Base-by-base conservation (phyloP, 1,139 yeast species). In the Taphrina communis region DNA sequence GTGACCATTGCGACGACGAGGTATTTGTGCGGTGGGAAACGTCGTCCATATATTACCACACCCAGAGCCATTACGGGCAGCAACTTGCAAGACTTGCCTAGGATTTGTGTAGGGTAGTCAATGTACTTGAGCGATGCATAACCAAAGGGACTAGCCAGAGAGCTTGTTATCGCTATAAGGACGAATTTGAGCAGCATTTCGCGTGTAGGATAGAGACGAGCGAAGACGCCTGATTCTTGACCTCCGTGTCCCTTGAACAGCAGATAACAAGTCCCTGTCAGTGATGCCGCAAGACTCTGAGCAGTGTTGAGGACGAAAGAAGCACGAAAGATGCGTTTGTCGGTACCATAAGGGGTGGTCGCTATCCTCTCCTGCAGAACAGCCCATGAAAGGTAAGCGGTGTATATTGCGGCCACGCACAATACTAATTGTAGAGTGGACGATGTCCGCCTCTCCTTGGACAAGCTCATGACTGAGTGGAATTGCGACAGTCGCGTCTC, bases 21-120 rank as follows among this genome's bases (percentile, higher is more conserved):
- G 75, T 90, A 90, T 77, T 94, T 95, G 79, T 88, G 87, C 7
- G 79, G 69, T 0, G 97, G 94, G 77, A 90, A 94, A 69, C 79
- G 80, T 6, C 90, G 86, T 52, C 88, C 83, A 78, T 92, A 94
- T 35, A 90, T 76, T n/a, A 87, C 74, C 71, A 88, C 80, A 75
- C 92, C 97, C 1, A 94, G 88, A 46, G 90, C 77, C 89, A 94
- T 88, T 35, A 93, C 96, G 0, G 99, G 99, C 44, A 94, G 86
- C 77, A 94, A 83, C 76, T 94, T 94, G 77, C 99, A 94, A 65
- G 97, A 89, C 77, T 94, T 94, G 51, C 97, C 97, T 72, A 94
- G 82, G 73, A 94, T 83, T 74, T 86, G 88, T 0, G 96, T 89
- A 75, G 94, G 81, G 76, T 90, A 94, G 76, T 91, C 97, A 57